Base-by-base conservation (phyloP, 108 stramenopile genomes). In the Cyclotella kingstonii region DNA sequence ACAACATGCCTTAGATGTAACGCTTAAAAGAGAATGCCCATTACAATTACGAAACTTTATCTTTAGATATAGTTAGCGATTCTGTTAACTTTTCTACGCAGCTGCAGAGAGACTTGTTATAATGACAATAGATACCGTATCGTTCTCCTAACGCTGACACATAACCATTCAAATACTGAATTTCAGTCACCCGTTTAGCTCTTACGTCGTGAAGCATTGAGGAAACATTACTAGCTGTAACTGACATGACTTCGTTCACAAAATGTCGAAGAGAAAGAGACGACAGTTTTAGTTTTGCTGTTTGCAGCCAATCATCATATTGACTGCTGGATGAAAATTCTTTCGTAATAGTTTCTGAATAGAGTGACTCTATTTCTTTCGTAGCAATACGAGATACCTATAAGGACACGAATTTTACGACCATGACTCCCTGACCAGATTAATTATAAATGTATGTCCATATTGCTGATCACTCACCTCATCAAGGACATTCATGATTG, bases 141-240 rank as follows among this genome's bases (percentile, higher is more conserved):
- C 51, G 63, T 22, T 73, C 66, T 41, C 83, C 86, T 48, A 82
- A 60, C 12, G 49, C 19, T 22, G 84, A 81, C 12, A 92, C 74
- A 62, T 78, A 89, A 38, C 85, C 85, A 63, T 88, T 92, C 55
- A 92, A 65, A 66, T 80, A 81, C 12, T 84, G 73, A n/a, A 92
- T 77, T 70, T 92, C 90, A 10, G 90, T 88, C 27, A 48, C 28
- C 48, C 59, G 55, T 19, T 67, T 49, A 7, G 65, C 40, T 34
- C 51, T 49, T 0, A 84, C 63, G 60, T 92, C 90, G 49, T 87
- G 87, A 29, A 81, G 55, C 90, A 92, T 92, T 57, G 83, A 84
- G 3, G 90, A 92, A 44, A 73, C 70, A 51, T 92, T 92, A 17
- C 67, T 15, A n/a, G 54, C 46, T 12, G 90, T 92, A 52, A 73